phyloP scores from a whole-genome alignment of 441 rosid species.

The Biscutella auriculata region DNA sequence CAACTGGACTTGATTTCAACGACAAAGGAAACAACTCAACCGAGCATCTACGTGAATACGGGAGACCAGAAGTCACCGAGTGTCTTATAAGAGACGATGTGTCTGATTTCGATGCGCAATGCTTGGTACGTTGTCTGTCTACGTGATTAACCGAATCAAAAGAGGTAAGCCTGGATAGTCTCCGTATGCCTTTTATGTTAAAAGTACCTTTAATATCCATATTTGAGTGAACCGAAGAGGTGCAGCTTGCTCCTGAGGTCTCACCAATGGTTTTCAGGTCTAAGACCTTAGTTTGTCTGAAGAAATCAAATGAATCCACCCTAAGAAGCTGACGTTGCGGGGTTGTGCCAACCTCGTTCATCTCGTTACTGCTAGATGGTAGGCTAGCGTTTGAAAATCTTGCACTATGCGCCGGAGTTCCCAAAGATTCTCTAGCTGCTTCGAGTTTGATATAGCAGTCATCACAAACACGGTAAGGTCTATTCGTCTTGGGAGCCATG shows the following conservation, averaged over 20 bases:
- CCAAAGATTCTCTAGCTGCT: constrained; percentile 22
- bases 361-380: constrained; percentile 21
- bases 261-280: constrained; percentile 29
- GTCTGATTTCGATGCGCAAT: constrained; percentile 21
- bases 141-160: constrained; percentile 33
- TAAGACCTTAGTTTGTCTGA: constrained; percentile 22
- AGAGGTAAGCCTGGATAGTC: constrained; percentile 32
- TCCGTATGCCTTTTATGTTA: constrained; percentile 19
- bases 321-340: constrained; percentile 26
- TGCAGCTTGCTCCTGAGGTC: constrained; percentile 16
- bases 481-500: constrained; percentile 39
- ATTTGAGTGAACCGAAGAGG: neutral
- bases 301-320: constrained; percentile 38
- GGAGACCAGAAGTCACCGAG: constrained; percentile 27
- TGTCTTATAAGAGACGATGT: constrained; percentile 24
- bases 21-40: constrained; percentile 27
- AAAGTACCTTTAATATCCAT: constrained; percentile 20
- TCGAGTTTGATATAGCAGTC: constrained; percentile 41
- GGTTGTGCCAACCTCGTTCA: constrained; percentile 17
- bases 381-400: constrained; percentile 27
- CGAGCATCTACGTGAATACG: constrained; percentile 29
- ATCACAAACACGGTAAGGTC: constrained; percentile 53
- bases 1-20: constrained; percentile 33
- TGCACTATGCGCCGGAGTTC: constrained; percentile 18
- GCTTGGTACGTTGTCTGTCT: constrained; percentile 23